A percentile compares a stretch with the other conserved stretches of the same genome.
Evolutionary conservation across 148 eudicot genomes (phyloP).

Genomic region (Limonium bicolor): DNA sequence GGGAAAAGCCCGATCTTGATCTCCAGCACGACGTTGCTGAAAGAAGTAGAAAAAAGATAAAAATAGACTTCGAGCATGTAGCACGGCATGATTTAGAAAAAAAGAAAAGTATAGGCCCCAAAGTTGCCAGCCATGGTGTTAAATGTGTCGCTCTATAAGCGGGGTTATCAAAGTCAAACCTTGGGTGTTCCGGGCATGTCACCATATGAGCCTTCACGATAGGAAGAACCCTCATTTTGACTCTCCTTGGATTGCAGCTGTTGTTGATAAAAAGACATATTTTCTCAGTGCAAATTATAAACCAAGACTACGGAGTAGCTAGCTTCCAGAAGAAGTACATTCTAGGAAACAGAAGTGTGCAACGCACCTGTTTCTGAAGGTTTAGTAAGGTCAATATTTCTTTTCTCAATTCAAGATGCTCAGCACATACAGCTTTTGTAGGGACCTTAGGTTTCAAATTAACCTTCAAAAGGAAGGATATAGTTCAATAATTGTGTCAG

Average conservation of each 20-base stretch:
- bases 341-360: not conserved
- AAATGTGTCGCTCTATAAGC: not conserved
- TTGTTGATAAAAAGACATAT: conserved; percentile 20
- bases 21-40: conserved; percentile 41
- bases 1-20: conserved; percentile 64
- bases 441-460: conserved; percentile 97
- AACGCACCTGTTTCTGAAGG: conserved; percentile 95
- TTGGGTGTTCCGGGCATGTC: conserved; percentile 68
- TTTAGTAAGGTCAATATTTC: conserved; percentile 80
- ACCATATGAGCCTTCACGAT: conserved; percentile 69
- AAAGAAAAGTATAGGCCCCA: not conserved
- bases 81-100: not conserved
- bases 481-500: too few relatives aligned
- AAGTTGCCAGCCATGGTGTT: not conserved
- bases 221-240: conserved; percentile 66
- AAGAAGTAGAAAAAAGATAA: not conserved
- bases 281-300: conserved; percentile 13
- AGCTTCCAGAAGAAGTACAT: not conserved
- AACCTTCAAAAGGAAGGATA: conserved; percentile 28
- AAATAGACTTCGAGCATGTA: too few relatives aligned
- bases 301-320: conserved; percentile 10
- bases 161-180: conserved; percentile 13
- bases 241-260: conserved; percentile 90
- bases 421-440: conserved; percentile 91
- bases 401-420: conserved; percentile 94